Conservation (phyloP, 1,284 basidiomycete species). For the Flammula alnicola region DNA sequence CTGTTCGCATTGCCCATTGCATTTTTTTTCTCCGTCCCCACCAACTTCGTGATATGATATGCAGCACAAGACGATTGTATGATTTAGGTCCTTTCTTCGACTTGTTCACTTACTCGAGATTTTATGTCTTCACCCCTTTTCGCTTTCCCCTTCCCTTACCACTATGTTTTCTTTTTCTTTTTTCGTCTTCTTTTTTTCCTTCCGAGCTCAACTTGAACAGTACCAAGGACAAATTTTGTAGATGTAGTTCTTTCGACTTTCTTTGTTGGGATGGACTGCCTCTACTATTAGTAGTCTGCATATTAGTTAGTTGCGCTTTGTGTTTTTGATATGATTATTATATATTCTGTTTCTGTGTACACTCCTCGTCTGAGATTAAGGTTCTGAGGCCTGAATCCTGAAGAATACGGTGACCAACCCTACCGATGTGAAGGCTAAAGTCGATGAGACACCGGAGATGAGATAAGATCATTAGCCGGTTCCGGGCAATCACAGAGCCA, state of each 20-base stretch:
- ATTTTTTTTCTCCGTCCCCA: conserved; percentile 4
- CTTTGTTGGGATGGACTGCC: conserved; percentile 13
- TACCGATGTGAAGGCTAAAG: too few relatives aligned
- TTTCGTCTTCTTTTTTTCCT: conserved; percentile 11
- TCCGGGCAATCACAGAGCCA: too few relatives aligned
- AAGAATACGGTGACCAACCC: too few relatives aligned
- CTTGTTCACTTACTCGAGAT: conserved; percentile 19
- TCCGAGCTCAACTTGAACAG: conserved; percentile 5
- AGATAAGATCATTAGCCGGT: too few relatives aligned
- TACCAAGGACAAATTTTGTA: conserved; percentile 11
- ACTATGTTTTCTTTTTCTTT: conserved; percentile 1
- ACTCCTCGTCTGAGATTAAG: too few relatives aligned
- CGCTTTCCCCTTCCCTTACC: conserved; percentile 2
- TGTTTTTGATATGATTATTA: conserved; percentile 23
- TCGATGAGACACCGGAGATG: too few relatives aligned
- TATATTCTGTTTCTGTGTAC: conserved; percentile 29
- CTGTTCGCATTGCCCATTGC: conserved; percentile 13
- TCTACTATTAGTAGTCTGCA: conserved; percentile 8
- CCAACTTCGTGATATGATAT: conserved; percentile 23
- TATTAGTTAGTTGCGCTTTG: conserved; percentile 11
- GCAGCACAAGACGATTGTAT: conserved; percentile 30
- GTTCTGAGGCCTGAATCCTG: too few relatives aligned
- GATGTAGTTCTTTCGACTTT: conserved; percentile 19
- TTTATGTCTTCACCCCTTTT: conserved; percentile 19
- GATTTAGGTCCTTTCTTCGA: conserved; percentile 22